Conservation (phyloP, 2,329 filamentous ascomycete species). For the Akanthomyces dipterigenus region DNA sequence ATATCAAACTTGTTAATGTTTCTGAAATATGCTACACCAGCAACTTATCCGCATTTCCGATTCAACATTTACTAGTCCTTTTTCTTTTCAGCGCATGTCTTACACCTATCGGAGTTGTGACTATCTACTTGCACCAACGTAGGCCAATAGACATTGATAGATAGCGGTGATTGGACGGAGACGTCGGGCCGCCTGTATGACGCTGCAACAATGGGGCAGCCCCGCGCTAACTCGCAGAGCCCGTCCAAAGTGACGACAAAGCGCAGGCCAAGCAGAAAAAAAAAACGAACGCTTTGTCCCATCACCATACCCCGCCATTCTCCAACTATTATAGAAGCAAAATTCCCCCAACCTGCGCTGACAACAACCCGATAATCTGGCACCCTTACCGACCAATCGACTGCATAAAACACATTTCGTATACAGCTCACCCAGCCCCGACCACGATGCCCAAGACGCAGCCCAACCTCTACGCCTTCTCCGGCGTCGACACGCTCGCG, state of each 20-base stretch:
- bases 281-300: neutral
- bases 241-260: neutral
- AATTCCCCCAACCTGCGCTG: neutral
- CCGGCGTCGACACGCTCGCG: constrained; percentile 62
- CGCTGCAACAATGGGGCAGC: neutral
- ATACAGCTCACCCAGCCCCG: constrained; percentile 9
- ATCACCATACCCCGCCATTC: constrained; percentile 1
- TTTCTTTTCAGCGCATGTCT: no score
- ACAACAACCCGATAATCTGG: neutral
- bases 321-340: neutral
- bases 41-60: no score
- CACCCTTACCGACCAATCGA: neutral
- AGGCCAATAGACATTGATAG: no score
- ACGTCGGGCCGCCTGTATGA: neutral
- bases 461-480: constrained; percentile 75
- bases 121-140: no score
- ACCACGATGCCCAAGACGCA: constrained; percentile 47
- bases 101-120: no score
- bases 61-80: no score
- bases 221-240: neutral
- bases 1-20: no score
- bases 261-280: neutral
- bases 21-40: no score
- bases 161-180: neutral
- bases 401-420: neutral